Conservation (phyloP, 1,139 yeast species). For the Hyphopichia wangnamkhiaoensis region DNA sequence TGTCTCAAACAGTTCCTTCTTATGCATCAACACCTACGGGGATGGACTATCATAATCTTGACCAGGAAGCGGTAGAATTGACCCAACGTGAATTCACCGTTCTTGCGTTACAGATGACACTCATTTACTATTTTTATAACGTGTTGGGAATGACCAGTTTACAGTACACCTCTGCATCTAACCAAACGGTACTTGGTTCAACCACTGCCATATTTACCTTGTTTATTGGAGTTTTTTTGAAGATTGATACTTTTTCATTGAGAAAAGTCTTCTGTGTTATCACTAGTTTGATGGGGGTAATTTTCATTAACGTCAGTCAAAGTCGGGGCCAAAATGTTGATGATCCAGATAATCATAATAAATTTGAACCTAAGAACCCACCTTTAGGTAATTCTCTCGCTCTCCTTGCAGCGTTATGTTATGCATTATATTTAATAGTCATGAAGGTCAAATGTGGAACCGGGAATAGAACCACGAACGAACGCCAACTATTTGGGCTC, state of each 20-base stretch:
- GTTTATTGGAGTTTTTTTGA: conserved; percentile 39
- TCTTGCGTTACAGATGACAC: conserved; percentile 41
- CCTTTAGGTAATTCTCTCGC: conserved; percentile 49
- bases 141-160: conserved; percentile 41
- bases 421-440: conserved; percentile 45
- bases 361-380: conserved; percentile 40
- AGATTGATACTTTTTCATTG: conserved; percentile 44
- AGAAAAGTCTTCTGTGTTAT: conserved; percentile 46
- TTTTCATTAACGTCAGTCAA: conserved; percentile 46
- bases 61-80: conserved; percentile 19
- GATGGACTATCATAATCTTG: conserved; percentile 1
- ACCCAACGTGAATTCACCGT: conserved; percentile 29
- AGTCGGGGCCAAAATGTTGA: conserved; percentile 12
- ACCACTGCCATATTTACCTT: conserved; percentile 55
- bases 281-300: conserved; percentile 47
- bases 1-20: neutral
- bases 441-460: conserved; percentile 48
- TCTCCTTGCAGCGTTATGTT: conserved; percentile 46
- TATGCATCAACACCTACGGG: conserved; percentile 1
- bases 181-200: conserved; percentile 52
- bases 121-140: conserved; percentile 46
- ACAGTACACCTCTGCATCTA: conserved; percentile 54
- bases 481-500: conserved; percentile 47
- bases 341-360: conserved; percentile 17
- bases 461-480: conserved; percentile 45